phyloP scores from a whole-genome alignment of 1,284 basidiomycete species.

The Inonotus obliquus region DNA sequence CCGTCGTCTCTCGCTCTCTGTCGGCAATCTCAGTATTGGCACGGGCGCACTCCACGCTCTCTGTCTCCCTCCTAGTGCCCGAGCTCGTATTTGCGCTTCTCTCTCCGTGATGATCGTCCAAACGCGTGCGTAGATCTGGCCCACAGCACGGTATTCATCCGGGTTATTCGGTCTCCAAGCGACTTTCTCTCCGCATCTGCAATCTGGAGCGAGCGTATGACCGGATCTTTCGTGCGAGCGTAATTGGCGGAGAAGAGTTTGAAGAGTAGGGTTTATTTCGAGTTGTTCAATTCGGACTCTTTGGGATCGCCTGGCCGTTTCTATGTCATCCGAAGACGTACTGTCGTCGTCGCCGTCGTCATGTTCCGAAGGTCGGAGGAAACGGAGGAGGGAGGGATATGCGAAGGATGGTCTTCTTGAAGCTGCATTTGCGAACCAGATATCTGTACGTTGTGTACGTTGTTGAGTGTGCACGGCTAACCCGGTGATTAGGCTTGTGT shows the following conservation, averaged over 20 bases:
- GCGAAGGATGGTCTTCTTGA: background rate
- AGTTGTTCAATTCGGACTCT: background rate
- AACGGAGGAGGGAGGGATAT: background rate
- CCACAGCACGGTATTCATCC: conserved; percentile 2
- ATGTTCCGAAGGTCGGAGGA: background rate
- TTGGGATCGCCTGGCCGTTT: background rate
- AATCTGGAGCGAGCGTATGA: conserved; percentile 3
- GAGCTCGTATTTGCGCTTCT: background rate
- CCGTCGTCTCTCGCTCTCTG: conserved; percentile 1
- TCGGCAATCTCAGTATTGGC: conserved; percentile 4
- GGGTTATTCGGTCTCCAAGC: conserved; percentile 1
- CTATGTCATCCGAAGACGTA: background rate
- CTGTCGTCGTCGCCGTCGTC: background rate
- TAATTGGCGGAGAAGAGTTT: background rate
- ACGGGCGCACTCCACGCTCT: background rate
- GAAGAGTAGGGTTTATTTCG: background rate
- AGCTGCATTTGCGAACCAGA: conserved; percentile 11
- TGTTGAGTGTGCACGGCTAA: conserved; percentile 3
- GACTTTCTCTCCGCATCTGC: conserved; percentile 9
- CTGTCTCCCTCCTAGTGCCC: background rate
- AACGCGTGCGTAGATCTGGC: background rate
- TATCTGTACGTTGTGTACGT: background rate
- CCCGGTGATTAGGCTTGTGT: background rate
- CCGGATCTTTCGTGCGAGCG: background rate
- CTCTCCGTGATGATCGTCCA: background rate